Conservation (phyloP, 148 eudicot genomes). For the Vaccinium macrocarpon region DNA sequence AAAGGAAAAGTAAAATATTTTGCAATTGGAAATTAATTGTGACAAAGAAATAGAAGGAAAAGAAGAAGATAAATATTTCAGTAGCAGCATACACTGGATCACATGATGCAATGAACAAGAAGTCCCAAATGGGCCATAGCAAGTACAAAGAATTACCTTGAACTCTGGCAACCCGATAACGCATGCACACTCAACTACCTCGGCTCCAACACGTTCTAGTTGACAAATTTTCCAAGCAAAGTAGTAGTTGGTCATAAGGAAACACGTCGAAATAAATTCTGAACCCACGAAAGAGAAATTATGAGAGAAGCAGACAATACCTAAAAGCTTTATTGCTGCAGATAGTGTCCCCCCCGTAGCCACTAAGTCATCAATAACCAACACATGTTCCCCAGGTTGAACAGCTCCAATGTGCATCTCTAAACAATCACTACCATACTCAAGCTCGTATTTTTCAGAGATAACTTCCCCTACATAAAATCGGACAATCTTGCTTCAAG, state of each 20-base stretch:
- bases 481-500: neutral
- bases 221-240: neutral
- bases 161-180: conserved; percentile 87
- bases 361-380: conserved; percentile 89
- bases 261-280: neutral
- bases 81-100: neutral
- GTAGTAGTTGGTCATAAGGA: neutral
- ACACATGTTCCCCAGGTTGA: conserved; percentile 71
- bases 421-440: conserved; percentile 83
- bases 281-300: neutral
- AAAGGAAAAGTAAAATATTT: neutral
- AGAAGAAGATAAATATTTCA: neutral
- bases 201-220: conserved; percentile 79
- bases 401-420: conserved; percentile 94
- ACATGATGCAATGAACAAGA: neutral
- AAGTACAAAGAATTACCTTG: conserved; percentile 46
- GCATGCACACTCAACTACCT: conserved; percentile 90
- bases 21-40: neutral
- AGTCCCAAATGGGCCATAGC: neutral
- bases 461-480: conserved; percentile 62
- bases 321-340: conserved; percentile 83
- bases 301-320: conserved; percentile 24
- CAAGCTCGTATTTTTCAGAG: conserved; percentile 74
- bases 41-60: neutral
- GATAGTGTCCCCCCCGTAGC: conserved; percentile 93